Evolutionary conservation across 2,329 filamentous ascomycete genomes (phyloP), one percentile per base, ranked within the genome.

Genomic region (Pseudocercospora cruenta): DNA sequence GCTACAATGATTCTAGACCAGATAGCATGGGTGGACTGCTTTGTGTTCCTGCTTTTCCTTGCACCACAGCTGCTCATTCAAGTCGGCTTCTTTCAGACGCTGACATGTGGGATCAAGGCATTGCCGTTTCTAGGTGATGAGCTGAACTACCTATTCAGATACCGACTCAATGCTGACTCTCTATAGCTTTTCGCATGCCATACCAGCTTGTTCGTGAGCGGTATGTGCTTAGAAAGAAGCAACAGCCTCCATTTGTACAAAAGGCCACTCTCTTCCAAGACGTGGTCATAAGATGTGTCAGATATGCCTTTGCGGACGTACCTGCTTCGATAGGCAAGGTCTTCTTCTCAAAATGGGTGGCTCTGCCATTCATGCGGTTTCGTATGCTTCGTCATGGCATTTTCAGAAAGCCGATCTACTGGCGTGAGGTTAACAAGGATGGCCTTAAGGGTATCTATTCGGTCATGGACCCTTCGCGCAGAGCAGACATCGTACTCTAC

Each of bases 401-500:
- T 74, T 65, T 88, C 26, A 83, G 79, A 57, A 86, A 83, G 26
- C 89, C 89, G 0, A 83, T 91, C 6, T 82, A 85, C 68, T 93
- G 90, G 88, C 81, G 81, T 43, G 90, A 88, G 67, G 78, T 88
- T 60, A 78, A 84, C 26, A 78, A 84, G 69, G 69, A 74, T 24
- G 72, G 71, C 31, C 57, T 76, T 7, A 71, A 83, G 65, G 92
- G 92, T 2, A 79, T 94, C 3, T 94, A 91, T 88, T 86, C 93
- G 58, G 85, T 86, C 49, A 80, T 85, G 53, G 84, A 92, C 71
- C 83, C 86, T 16, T 81, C 83, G 45, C 79, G 82, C 58, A 82
- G 85, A 62, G 90, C 91, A 0, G 92, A 95, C 75, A 81, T 95
- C 63, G 88, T 93, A n/a, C 79, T 96, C 1, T 94, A 93, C 76